Base-by-base conservation (phyloP, 2,329 filamentous ascomycete species). In the Colletotrichum noveboracense region DNA sequence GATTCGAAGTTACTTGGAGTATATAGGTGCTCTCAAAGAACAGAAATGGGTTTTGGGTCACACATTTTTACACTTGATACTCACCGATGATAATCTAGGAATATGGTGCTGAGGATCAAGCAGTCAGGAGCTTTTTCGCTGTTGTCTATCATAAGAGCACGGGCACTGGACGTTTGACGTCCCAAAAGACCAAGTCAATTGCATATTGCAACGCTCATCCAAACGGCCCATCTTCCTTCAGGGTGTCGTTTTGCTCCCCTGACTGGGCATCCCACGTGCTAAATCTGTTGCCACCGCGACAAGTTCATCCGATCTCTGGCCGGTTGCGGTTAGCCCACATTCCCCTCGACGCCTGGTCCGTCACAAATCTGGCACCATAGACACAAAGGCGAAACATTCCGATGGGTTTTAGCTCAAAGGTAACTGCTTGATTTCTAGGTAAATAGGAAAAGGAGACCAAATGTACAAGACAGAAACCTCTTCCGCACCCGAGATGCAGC, bases 401-500 rank as follows among this genome's bases (percentile, higher is more conserved):
- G 36, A 28, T 24, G 43, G 6, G 18, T 14, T 52, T 75, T 68
- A 36, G 48, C 36, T 65, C 74, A 77, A 77, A 68, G 72, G 77
- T 75, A 77, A 74, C 77, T 77, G 77, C 77, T 76, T 77, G 77
- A 76, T 76, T 77, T 78, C 75, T 78, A 77, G 75, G 75, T 70
- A 76, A 73, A 26, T 65, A 75, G 52, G 84, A 77, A 75, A 79
- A 78, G 65, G 64, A 75, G 79, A 78, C 77, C 79, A 80, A 75
- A 79, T 80, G 78, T 79, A 80, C 82, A 82, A 80, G 79, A 79
- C 77, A 77, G 75, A 78, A 78, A 78, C 76, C 74, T 78, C 78
- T 79, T 79, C 77, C 79, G 74, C 79, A 79, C 77, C 78, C 68
- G 79, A 81, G 82, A 83, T 79, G 80, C 80, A 84, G 81, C 80